phyloP scores from a whole-genome alignment of 345 rosid species.

The Anacardium occidentale region DNA sequence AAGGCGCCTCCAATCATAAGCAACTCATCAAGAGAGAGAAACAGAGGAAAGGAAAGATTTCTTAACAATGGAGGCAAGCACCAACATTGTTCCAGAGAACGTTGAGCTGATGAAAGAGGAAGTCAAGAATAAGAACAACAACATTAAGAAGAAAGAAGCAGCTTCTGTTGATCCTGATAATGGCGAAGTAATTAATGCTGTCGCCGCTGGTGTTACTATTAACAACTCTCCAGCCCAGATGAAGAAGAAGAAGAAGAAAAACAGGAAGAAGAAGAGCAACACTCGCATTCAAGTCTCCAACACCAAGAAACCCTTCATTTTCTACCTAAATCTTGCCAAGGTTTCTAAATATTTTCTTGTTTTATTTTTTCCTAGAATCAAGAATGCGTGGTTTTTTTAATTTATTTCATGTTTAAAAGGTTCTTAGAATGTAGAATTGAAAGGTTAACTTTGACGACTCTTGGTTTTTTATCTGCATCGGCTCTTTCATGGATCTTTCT shows the following conservation, averaged over 20 bases:
- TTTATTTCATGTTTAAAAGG: background rate
- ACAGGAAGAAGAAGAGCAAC: constrained; percentile 5
- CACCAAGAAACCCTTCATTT: constrained; percentile 38
- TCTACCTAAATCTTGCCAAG: constrained; percentile 42
- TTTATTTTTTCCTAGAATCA: background rate
- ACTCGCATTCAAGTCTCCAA: constrained; percentile 33
- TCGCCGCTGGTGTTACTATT: constrained; percentile 6
- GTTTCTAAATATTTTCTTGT: constrained; percentile 2
- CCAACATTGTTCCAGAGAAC: constrained; percentile 5
- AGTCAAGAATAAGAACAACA: constrained; percentile 8
- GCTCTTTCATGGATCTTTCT: no score
- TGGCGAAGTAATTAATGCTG: background rate
- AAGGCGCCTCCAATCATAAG: background rate
- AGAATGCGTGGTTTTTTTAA: background rate
- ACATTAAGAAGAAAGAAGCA: background rate
- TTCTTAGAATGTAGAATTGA: background rate
- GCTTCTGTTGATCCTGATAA: background rate
- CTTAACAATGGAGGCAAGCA: constrained; percentile 25
- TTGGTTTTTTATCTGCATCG: no score
- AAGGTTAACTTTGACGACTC: no score
- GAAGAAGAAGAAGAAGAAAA: constrained; percentile 22
- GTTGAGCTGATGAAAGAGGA: constrained; percentile 8
- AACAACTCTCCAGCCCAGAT: constrained; percentile 1
- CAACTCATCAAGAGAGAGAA: background rate
- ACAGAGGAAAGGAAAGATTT: constrained; percentile 3